Percentiles rank a stretch among this genome's conserved stretches.
These are phyloP conservation scores for Oryza meridionalis DNA, from an alignment of 176 grass and related monocot species.

Conservation along the genomic window DNA sequence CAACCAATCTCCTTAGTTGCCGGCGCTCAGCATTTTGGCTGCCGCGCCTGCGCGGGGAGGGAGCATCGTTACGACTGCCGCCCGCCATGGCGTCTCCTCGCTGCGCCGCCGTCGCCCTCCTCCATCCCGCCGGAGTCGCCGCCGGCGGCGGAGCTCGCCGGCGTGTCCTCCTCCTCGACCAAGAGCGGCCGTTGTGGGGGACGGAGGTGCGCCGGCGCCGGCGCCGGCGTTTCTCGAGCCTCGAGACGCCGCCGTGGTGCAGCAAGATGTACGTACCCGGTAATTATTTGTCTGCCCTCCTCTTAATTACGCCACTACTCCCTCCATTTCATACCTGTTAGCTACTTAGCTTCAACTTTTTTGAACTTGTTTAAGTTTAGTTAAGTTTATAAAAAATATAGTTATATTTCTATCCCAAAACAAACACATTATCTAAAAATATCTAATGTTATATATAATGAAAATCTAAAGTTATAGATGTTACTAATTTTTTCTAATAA, in stretches of 20 bases:
- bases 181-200: not conserved
- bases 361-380: too few relatives aligned
- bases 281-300: constrained; percentile 29
- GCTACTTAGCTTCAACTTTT: too few relatives aligned
- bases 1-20: not conserved
- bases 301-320: not conserved
- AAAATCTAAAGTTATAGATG: too few relatives aligned
- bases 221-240: not conserved
- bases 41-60: not conserved
- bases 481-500: too few relatives aligned
- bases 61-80: not conserved
- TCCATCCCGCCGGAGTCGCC: not conserved
- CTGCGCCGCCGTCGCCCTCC: not conserved
- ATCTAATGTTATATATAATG: too few relatives aligned
- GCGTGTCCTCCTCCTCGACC: not conserved
- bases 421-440: too few relatives aligned
- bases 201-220: not conserved
- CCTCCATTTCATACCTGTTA: too few relatives aligned
- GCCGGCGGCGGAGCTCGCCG: not conserved
- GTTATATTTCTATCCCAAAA: too few relatives aligned
- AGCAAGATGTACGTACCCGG: constrained; percentile 77
- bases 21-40: not conserved
- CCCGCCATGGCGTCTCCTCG: not conserved
- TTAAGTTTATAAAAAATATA: too few relatives aligned
- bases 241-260: constrained; percentile 40